phyloP scores from a whole-genome alignment of 805 yeast species.

The Metschnikowia santaceciliae region DNA sequence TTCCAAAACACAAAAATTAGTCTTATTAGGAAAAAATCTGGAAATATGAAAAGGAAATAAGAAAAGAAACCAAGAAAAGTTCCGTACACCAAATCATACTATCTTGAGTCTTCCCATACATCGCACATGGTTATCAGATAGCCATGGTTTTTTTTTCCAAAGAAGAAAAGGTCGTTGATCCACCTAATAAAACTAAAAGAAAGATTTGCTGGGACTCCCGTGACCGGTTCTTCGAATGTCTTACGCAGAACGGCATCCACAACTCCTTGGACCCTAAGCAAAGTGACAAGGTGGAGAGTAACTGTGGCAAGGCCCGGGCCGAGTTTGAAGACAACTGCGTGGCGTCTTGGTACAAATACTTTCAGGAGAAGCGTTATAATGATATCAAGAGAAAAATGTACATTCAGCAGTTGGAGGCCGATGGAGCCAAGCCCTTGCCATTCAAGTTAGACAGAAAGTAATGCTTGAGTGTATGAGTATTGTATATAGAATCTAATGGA shows the following conservation, averaged over 20 bases:
- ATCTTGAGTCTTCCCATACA: not conserved
- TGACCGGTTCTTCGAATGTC: constrained; percentile 71
- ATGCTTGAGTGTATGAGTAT: not conserved
- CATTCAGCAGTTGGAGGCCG: constrained; percentile 64
- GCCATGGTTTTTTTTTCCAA: constrained; percentile 51
- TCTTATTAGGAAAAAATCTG: not conserved
- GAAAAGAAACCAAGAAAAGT: not conserved
- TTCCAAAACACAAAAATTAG: not conserved
- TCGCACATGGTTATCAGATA: not conserved
- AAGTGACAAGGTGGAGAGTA: constrained; percentile 42
- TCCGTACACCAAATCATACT: constrained; percentile 6
- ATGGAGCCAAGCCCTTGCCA: constrained; percentile 41
- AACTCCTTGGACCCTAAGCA: constrained; percentile 62
- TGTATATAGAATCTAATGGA: constrained; percentile 9
- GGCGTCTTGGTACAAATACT: constrained; percentile 81
- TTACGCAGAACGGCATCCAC: constrained; percentile 61
- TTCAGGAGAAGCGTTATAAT: constrained; percentile 82
- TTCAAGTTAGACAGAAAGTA: constrained; percentile 25
- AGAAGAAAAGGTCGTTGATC: constrained; percentile 30
- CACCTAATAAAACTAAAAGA: constrained; percentile 66
- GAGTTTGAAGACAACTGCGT: constrained; percentile 74
- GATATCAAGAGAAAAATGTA: constrained; percentile 68
- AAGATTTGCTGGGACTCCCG: constrained; percentile 87
- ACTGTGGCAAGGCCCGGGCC: constrained; percentile 56
- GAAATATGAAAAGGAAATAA: not conserved